Evolutionary conservation across 2,329 filamentous ascomycete species (phyloP), one percentile per base, ranked within the genome.

Genomic region (Xylariaceae sp.): DNA sequence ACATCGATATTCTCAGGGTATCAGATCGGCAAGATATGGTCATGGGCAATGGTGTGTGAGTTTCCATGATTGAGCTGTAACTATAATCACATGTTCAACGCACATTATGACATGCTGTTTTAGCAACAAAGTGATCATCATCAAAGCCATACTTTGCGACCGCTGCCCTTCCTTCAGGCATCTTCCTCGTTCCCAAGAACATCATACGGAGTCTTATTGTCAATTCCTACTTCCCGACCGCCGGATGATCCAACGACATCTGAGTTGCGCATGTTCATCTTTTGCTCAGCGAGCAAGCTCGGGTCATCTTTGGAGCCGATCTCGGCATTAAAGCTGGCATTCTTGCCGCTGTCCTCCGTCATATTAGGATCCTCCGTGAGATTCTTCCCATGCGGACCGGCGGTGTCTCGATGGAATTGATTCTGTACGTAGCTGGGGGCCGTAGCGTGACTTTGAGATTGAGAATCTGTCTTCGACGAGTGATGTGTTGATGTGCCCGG

Each of bases 241-340:
- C 76, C 55, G 67, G 70, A 56, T 61, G 75, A 47, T 73, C 79
- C 2, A 69, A 83, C 53, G 69, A 75, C 44, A 77, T 82, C 37
- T 61, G 80, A 14, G 73, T 82, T n/a, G 73, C 77, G 2, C 57
- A 68, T 43, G 5, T 34, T 25, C 25, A 78, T 66, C 52, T 69
- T 67, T 33, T 63, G 52, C 60, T 76, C 74, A 4, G 74, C 74
- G 32, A 67, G 46, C 7, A 69, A 56, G 40, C 67, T 66, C 4
- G 76, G 75, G 53, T 79, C 76, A 46, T 74, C 60, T 55, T 68
- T 63, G 5, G 67, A 69, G 2, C 75, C 75, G 48, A 71, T 68
- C 54, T 76, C 68, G 4, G 44, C 50, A 33, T 67, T 54, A 42
- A 64, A 58, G 49, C 74, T 61, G 2, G 68, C 65, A 49, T 65